Conservation (phyloP, 805 yeast species). For the Saccharomyces kudriavzevii region DNA sequence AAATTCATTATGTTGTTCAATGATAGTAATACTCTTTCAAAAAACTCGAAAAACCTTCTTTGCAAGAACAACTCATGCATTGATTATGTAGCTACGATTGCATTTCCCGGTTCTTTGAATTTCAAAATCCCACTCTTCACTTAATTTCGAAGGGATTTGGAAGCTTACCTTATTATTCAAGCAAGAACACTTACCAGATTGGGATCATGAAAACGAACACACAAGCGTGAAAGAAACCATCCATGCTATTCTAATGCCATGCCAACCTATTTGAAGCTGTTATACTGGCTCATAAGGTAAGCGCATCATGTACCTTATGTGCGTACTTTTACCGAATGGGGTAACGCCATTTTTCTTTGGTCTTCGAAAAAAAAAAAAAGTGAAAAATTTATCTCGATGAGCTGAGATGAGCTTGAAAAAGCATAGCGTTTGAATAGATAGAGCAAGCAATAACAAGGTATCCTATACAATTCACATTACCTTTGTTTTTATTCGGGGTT, state of each 20-base stretch:
- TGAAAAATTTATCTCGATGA: slow-evolving; percentile 9
- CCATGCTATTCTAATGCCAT: neutral
- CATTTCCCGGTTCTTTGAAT: neutral
- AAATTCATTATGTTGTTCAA: neutral
- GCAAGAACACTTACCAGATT: neutral
- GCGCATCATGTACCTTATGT: neutral
- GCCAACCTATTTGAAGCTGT: neutral
- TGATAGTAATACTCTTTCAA: neutral
- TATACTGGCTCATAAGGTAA: no score
- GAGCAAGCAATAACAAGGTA: neutral
- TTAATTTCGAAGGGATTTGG: neutral
- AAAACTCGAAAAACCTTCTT: neutral
- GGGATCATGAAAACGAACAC: neutral
- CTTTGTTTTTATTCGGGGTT: neutral
- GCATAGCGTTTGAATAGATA: neutral
- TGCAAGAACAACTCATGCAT: neutral
- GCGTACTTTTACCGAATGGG: neutral
- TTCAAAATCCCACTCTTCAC: neutral
- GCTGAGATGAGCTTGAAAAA: slow-evolving; percentile 13
- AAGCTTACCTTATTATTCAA: neutral
- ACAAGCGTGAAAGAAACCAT: neutral
- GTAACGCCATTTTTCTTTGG: neutral
- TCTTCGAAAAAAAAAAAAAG: slow-evolving; percentile 1
- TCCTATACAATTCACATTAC: neutral
- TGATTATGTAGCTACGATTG: neutral